These are phyloP conservation scores for Aureobasidium uvarum DNA, from an alignment of 2,329 filamentous ascomycete genomes.

Conservation along the genomic window DNA sequence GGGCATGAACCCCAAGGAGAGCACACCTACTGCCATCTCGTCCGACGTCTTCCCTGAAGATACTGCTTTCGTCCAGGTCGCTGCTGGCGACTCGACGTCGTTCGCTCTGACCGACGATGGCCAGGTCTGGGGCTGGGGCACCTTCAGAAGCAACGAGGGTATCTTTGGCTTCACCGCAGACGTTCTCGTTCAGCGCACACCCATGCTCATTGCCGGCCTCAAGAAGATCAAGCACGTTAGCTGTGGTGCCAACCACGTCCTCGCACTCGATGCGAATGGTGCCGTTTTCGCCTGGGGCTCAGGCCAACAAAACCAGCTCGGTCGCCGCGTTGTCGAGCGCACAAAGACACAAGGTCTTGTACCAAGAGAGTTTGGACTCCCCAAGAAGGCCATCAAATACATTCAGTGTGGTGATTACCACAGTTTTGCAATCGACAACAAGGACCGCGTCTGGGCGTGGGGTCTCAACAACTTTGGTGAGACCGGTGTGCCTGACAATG, in stretches of 20 bases:
- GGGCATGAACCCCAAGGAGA: slow-evolving; percentile 69
- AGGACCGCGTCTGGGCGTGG: slow-evolving; percentile 74
- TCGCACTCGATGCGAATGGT: slow-evolving; percentile 65
- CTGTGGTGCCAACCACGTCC: slow-evolving; percentile 67
- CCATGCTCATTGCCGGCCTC: slow-evolving; percentile 59
- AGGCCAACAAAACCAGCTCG: slow-evolving; percentile 69
- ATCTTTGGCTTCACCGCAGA: slow-evolving; percentile 62
- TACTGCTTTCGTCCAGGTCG: slow-evolving; percentile 65
- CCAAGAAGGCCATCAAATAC: slow-evolving; percentile 57
- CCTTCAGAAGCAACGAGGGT: slow-evolving; percentile 70
- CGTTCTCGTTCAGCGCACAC: slow-evolving; percentile 53
- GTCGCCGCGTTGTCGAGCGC: slow-evolving; percentile 62
- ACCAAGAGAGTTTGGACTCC: slow-evolving; percentile 58
- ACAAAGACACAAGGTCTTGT: slow-evolving; percentile 54
- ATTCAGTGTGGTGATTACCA: slow-evolving; percentile 75
- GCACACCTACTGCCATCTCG: slow-evolving; percentile 61
- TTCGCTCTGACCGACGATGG: slow-evolving; percentile 75
- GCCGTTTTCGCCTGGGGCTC: slow-evolving; percentile 69
- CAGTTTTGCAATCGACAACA: slow-evolving; percentile 70
- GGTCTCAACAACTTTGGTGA: slow-evolving; percentile 86
- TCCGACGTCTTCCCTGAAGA: slow-evolving; percentile 58
- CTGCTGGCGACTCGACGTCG: slow-evolving; percentile 70
- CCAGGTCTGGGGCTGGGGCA: slow-evolving; percentile 78
- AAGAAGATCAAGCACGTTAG: slow-evolving; percentile 65
- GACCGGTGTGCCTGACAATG: slow-evolving; percentile 64